These are phyloP conservation scores for Penicillium sp. DNA, from an alignment of 2,329 filamentous ascomycete species.

Conservation along the genomic window DNA sequence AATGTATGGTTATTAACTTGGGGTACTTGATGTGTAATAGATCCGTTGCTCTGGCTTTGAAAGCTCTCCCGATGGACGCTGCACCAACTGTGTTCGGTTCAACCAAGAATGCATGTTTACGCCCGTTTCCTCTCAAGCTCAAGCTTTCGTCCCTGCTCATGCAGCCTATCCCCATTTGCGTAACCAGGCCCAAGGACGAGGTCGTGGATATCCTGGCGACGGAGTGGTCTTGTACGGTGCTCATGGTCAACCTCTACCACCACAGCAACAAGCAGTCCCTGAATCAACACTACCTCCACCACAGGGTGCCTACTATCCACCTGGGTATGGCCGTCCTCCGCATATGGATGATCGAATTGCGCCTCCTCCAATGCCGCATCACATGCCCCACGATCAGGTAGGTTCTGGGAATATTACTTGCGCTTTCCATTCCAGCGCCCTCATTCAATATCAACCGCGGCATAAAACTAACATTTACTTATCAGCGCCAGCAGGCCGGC, in stretches of 20 bases:
- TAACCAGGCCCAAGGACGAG: slow-evolving; percentile 32
- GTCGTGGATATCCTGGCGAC: slow-evolving; percentile 32
- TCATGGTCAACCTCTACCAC: slow-evolving; percentile 47
- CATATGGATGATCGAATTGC: slow-evolving; percentile 25
- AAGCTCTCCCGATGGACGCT: slow-evolving; percentile 66
- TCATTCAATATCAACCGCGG: background rate
- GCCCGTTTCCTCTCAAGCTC: slow-evolving; percentile 68
- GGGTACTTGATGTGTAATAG: slow-evolving; percentile 37
- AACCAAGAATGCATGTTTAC: slow-evolving; percentile 76
- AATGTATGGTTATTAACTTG: background rate
- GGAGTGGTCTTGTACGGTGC: slow-evolving; percentile 45
- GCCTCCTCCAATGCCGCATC: slow-evolving; percentile 35
- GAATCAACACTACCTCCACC: slow-evolving; percentile 38
- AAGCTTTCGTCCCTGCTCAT: slow-evolving; percentile 70
- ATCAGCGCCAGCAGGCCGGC: slow-evolving; percentile 25
- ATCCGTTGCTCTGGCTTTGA: slow-evolving; percentile 75
- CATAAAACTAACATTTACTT: background rate
- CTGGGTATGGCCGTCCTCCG: slow-evolving; percentile 29
- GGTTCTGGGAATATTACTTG: slow-evolving; percentile 27
- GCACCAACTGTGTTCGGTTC: slow-evolving; percentile 69
- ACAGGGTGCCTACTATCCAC: slow-evolving; percentile 36
- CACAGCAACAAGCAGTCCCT: slow-evolving; percentile 39
- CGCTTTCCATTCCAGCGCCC: background rate
- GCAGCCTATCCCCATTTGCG: slow-evolving; percentile 57
- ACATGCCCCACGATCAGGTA: slow-evolving; percentile 44